Conservation (phyloP, 1,284 basidiomycete genomes). For the Papiliotrema fonsecae region DNA sequence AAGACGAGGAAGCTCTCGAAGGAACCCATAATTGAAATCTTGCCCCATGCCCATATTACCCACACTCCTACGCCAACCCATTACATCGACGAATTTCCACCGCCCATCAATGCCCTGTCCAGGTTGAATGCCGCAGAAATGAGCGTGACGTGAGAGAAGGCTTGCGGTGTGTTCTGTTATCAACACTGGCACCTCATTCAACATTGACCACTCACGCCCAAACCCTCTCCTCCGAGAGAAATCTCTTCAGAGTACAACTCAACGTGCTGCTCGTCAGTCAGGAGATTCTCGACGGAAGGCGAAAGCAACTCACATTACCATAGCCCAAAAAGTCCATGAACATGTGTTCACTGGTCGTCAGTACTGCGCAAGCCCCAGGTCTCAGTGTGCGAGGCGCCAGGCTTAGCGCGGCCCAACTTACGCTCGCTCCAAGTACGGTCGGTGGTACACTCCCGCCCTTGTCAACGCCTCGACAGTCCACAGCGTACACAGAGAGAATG, state of each 20-base stretch:
- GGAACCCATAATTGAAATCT: not conserved
- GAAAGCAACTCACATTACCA: too few species aligned
- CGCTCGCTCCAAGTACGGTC: constrained; percentile 62
- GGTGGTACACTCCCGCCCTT: constrained; percentile 71
- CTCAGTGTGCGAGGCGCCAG: too few species aligned
- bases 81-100: not conserved
- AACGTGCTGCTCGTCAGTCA: too few species aligned
- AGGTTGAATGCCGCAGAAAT: constrained; percentile 49
- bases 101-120: constrained; percentile 30
- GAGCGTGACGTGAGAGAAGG: constrained; percentile 46
- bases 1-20: not conserved
- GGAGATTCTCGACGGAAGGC: too few species aligned
- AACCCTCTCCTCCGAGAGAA: constrained; percentile 46
- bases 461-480: constrained; percentile 82
- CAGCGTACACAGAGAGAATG: constrained; percentile 46
- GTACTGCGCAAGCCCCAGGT: too few species aligned
- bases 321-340: constrained; percentile 54
- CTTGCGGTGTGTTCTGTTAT: constrained; percentile 44
- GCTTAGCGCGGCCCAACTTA: constrained; percentile 11
- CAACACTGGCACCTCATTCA: not conserved
- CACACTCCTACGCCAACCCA: not conserved
- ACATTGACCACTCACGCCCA: constrained; percentile 28
- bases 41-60: not conserved
- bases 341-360: constrained; percentile 31
- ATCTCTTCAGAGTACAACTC: constrained; percentile 71